Percentiles rank a stretch among this genome's conserved stretches.
Conservation (phyloP, 768 basidiomycete genomes). For the Crucibulum laeve region DNA sequence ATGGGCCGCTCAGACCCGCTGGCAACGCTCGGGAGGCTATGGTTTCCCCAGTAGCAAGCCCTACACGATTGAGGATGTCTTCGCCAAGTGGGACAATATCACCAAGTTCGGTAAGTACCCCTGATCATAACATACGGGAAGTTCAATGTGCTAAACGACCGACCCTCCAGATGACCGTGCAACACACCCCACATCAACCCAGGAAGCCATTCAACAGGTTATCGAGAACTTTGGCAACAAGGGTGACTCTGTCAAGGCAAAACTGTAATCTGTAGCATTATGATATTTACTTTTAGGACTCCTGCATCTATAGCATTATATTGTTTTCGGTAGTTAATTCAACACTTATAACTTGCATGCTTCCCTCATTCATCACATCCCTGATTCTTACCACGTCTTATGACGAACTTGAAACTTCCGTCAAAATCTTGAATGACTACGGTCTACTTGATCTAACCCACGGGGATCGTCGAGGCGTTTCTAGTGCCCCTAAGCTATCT, state of each 20-base stretch:
- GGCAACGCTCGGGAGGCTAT: conserved; percentile 86
- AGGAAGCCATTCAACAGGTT: conserved; percentile 75
- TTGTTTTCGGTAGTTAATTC: conserved; percentile 1
- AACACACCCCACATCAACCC: conserved; percentile 71
- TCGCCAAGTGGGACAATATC: conserved; percentile 76
- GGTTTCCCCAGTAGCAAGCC: conserved; percentile 79
- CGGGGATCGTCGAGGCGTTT: too few species aligned
- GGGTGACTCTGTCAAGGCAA: conserved; percentile 40
- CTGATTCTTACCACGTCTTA: not conserved
- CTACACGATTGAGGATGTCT: conserved; percentile 77
- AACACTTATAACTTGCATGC: too few species aligned
- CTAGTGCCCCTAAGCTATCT: too few species aligned
- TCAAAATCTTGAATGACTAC: not conserved
- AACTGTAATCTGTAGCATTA: conserved; percentile 32
- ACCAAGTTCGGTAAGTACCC: conserved; percentile 71
- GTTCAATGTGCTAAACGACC: conserved; percentile 35
- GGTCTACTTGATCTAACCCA: too few species aligned
- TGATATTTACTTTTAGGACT: not conserved
- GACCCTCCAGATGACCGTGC: conserved; percentile 78
- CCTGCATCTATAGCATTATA: conserved; percentile 2
- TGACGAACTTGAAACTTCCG: not conserved
- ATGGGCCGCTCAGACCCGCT: conserved; percentile 89
- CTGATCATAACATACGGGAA: not conserved
- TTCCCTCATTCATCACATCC: too few species aligned
- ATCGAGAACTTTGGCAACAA: conserved; percentile 51